phyloP scores from a whole-genome alignment of 148 eudicot species.

The Chenopodium formosanum region DNA sequence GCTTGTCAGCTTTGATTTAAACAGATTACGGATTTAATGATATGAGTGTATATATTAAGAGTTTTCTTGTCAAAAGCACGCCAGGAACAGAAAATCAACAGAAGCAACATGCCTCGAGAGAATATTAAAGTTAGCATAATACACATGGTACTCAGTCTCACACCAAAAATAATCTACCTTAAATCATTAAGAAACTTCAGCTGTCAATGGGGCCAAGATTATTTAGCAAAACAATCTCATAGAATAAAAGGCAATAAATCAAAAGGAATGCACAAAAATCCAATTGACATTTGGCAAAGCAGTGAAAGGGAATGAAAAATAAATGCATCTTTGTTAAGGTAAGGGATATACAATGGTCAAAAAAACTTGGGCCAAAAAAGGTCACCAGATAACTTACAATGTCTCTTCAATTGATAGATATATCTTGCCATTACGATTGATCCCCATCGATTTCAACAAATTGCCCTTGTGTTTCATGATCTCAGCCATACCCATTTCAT shows the following conservation, averaged over 20 bases:
- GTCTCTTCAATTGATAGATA: conserved; percentile 75
- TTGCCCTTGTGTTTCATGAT: conserved; percentile 62
- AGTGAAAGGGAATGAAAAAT: neutral
- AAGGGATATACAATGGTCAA: neutral
- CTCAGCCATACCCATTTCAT: conserved; percentile 74
- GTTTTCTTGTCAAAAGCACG: neutral
- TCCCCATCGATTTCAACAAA: conserved; percentile 67
- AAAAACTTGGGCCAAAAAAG: neutral
- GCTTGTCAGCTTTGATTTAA: neutral
- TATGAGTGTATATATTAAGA: neutral
- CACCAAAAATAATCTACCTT: neutral
- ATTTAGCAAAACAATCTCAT: neutral
- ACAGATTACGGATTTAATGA: neutral
- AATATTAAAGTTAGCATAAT: neutral
- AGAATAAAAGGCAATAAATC: neutral
- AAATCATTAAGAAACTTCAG: neutral
- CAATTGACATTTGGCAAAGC: neutral
- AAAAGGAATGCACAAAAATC: neutral
- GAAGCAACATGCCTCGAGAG: neutral
- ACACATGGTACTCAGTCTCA: neutral
- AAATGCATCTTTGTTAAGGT: neutral
- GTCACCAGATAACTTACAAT: conserved; percentile 46
- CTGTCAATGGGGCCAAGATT: neutral
- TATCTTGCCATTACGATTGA: conserved; percentile 57
- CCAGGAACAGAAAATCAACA: neutral